phyloP scores from a whole-genome alignment of 192 early-diverging fungal genomes.

The Coemansia sp. region DNA sequence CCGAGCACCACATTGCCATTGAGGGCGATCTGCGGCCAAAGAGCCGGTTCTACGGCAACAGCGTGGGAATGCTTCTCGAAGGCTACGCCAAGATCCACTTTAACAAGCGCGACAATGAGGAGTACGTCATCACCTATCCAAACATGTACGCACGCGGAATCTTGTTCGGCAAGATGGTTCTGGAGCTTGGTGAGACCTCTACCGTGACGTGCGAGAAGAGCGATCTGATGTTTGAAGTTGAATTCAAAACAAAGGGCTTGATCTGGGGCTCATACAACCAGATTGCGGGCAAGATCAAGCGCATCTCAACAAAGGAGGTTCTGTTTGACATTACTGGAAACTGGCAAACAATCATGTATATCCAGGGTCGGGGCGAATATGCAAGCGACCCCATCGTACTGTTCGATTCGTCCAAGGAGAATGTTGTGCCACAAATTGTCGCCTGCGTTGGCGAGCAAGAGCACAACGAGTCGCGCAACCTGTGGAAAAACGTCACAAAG shows the following conservation, averaged over 20 bases:
- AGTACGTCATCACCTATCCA: constrained; percentile 81
- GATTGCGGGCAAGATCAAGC: constrained; percentile 81
- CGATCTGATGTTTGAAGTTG: constrained; percentile 79
- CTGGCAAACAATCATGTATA: constrained; percentile 75
- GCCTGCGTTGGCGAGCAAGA: constrained; percentile 71
- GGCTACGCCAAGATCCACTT: constrained; percentile 60
- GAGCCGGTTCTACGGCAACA: constrained; percentile 87
- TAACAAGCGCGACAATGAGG: constrained; percentile 56
- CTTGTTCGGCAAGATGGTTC: constrained; percentile 89
- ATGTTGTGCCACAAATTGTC: constrained; percentile 70
- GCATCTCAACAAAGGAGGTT: constrained; percentile 68
- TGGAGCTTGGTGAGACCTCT: constrained; percentile 88
- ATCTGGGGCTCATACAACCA: constrained; percentile 71
- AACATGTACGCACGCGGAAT: constrained; percentile 94
- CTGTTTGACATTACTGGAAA: constrained; percentile 86
- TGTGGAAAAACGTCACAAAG: constrained; percentile 76
- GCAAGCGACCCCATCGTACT: constrained; percentile 57
- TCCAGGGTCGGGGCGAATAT: constrained; percentile 18
- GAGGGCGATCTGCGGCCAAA: constrained; percentile 82
- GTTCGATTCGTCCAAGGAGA: constrained; percentile 69
- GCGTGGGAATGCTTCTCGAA: constrained; percentile 84
- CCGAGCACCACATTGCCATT: constrained; percentile 77
- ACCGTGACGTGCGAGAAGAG: constrained; percentile 69
- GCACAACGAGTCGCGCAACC: constrained; percentile 76
- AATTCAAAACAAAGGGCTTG: constrained; percentile 86